phyloP scores from a whole-genome alignment of 2,329 filamentous ascomycete species.

The Clonostachys sp. region DNA sequence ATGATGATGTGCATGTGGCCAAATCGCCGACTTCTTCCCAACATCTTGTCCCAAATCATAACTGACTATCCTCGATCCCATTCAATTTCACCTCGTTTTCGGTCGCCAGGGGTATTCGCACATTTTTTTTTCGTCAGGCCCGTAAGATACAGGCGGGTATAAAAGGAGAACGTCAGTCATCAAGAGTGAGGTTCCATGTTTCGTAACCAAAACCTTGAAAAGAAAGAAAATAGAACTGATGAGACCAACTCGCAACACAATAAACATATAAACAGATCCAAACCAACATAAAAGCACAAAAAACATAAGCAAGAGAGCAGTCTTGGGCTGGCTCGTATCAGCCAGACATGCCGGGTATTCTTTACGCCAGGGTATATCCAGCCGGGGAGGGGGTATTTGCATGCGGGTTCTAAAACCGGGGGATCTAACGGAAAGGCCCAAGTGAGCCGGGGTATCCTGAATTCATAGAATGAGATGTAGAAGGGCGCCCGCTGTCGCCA shows the following conservation, averaged over 20 bases:
- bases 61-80: too few species aligned
- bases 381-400: conserved; percentile 50
- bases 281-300: conserved; percentile 8
- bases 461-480: conserved; percentile 90
- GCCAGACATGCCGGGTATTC: conserved; percentile 44
- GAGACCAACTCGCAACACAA: conserved; percentile 5
- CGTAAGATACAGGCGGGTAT: conserved; percentile 23
- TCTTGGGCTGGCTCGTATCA: conserved; percentile 10
- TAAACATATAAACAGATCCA: conserved; percentile 3
- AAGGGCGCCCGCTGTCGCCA: conserved; percentile 86
- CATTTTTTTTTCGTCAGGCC: conserved; percentile 15
- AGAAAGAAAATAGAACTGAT: conserved; percentile 8
- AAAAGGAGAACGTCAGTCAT: conserved; percentile 25
- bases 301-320: conserved; percentile 6
- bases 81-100: too few species aligned
- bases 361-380: conserved; percentile 64
- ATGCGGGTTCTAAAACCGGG: conserved; percentile 40
- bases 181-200: conserved; percentile 18
- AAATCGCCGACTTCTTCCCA: neutral
- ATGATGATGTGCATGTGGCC: too few species aligned
- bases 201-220: conserved; percentile 12
- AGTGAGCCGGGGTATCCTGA: conserved; percentile 94
- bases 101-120: conserved; percentile 21
- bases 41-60: neutral
- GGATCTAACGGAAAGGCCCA: conserved; percentile 83